Conservation (phyloP, 1,139 yeast species). For the Oligophagozyma castellii region DNA sequence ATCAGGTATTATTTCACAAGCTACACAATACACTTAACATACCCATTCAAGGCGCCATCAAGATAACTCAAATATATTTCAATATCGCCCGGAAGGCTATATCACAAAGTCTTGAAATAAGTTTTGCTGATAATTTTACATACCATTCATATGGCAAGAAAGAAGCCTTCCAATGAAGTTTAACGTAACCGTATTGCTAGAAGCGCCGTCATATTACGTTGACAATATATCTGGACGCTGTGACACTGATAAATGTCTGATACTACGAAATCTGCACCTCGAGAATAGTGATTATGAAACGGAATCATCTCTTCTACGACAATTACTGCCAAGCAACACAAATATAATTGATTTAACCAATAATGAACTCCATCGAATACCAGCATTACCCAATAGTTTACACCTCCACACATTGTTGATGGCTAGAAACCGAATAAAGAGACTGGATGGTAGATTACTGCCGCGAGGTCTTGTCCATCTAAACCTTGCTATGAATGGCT, state of each 20-base stretch:
- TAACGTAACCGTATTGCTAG: too few relatives aligned
- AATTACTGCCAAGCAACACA: conserved; percentile 14
- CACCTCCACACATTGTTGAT: conserved; percentile 21
- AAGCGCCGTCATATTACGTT: conserved; percentile 35
- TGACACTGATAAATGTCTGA: conserved; percentile 18
- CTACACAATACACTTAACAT: too few relatives aligned
- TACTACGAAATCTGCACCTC: conserved; percentile 16
- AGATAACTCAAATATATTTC: too few relatives aligned
- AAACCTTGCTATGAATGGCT: conserved; percentile 15
- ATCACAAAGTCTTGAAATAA: too few relatives aligned
- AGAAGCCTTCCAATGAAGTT: too few relatives aligned
- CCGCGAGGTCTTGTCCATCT: conserved; percentile 16
- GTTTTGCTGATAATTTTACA: too few relatives aligned
- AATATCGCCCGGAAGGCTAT: too few relatives aligned
- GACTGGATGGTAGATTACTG: conserved; percentile 13
- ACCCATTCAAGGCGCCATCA: too few relatives aligned
- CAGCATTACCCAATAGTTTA: conserved; percentile 10
- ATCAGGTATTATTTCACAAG: too few relatives aligned
- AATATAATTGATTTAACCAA: conserved; percentile 22
- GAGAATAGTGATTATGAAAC: conserved; percentile 10
- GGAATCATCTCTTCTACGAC: conserved; percentile 13
- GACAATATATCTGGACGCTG: conserved; percentile 15
- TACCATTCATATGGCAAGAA: too few relatives aligned
- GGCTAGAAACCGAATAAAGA: conserved; percentile 16
- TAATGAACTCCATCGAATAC: conserved; percentile 15